phyloP scores from a whole-genome alignment of 345 rosid species.

The Eucalyptus paniculata region DNA sequence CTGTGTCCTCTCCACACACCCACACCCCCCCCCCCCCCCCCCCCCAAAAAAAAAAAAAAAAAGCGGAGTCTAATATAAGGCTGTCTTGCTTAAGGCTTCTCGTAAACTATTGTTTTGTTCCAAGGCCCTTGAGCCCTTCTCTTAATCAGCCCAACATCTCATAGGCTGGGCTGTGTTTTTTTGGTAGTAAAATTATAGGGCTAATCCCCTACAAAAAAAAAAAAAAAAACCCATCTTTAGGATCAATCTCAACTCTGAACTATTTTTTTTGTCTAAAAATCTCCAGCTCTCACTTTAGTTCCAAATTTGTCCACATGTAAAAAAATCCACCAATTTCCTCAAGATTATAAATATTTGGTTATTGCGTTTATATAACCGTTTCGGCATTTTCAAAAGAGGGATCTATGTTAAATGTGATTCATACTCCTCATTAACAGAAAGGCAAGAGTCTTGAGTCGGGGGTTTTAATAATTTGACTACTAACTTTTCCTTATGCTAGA shows the following conservation, averaged over 20 bases:
- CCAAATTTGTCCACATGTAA: neutral
- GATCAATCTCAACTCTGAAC: neutral
- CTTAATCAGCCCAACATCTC: neutral
- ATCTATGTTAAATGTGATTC: neutral
- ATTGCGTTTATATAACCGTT: accelerated
- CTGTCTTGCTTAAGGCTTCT: neutral
- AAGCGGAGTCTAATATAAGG: neutral
- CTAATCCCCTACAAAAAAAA: neutral
- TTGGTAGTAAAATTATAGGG: neutral
- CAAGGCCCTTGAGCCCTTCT: neutral
- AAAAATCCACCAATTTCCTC: neutral
- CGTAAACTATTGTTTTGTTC: neutral
- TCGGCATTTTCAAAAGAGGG: too few relatives aligned
- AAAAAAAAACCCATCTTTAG: neutral
- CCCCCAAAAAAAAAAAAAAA: too few relatives aligned
- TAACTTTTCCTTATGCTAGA: too few relatives aligned
- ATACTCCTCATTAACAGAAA: neutral
- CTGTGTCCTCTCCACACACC: neutral
- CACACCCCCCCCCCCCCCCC: too few relatives aligned
- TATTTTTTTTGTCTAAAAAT: too few relatives aligned
- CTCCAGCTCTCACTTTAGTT: neutral
- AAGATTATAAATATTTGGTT: too few relatives aligned
- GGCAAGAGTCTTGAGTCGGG: too few relatives aligned
- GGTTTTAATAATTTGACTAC: too few relatives aligned
- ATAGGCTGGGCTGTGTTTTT: neutral